Evolutionary conservation across 2,329 filamentous ascomycete genomes (phyloP), one percentile per base, ranked within the genome.

Genomic region (Massarina eburnea): DNA sequence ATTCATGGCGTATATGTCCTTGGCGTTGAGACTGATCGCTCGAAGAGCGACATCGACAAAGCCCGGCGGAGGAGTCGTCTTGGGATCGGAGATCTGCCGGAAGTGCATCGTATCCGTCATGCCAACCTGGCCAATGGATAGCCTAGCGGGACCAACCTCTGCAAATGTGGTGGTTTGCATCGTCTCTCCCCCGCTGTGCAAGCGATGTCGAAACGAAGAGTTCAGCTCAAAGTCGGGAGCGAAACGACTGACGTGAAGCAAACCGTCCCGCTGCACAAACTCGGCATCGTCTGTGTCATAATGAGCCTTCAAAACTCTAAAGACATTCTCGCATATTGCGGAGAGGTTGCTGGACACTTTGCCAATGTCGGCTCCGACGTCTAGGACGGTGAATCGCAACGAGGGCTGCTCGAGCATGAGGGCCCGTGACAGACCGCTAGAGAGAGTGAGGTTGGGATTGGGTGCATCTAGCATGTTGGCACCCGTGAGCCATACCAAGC

Each of bases 31-130:
- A 18, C 33, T 30, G 4, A 30, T 30, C 3, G 41, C 27, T 15
- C 15, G n/a, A n/a, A 43, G 27, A 20, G 8, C 26, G 15, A 49
- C 26, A 2, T 26, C 33, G 8, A 15, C 46, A 52, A 18, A 50
- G 33, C 24, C 49, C 46, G 8, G 49, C 50, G 19, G 33, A 46
- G n/a, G 41, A 44, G 34, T 52, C 47, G 2, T 33, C 14, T n/a
- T 17, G 6, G 44, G 9, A 26, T 4, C 35, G 14, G 30, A 21
- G 7, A 52, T 5, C 30, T 51, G 43, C 2, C 40, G 9, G 4
- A 21, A 17, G 41, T 49, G 22, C 5, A 41, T 37, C 26, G 26
- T 43, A 34, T 43, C 41, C 9, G 39, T 26, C 22, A 43, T 21
- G 33, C 41, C 41, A 8, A 43, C 41, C 18, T 21, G 27, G 17